phyloP scores from a whole-genome alignment of 805 yeast species.

The Candida ipomoeae region DNA sequence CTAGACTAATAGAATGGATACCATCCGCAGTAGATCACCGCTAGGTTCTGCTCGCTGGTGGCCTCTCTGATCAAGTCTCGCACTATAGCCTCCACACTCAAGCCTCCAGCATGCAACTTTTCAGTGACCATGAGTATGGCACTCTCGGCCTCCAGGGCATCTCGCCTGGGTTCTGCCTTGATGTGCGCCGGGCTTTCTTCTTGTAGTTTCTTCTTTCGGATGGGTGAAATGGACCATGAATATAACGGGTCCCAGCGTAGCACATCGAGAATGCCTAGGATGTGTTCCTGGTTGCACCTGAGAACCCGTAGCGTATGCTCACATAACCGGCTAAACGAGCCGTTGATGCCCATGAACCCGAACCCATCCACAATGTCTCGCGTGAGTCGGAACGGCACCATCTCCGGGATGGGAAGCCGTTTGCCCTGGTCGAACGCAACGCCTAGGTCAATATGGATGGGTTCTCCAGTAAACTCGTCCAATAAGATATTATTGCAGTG shows the following conservation, averaged over 20 bases:
- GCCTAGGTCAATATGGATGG: slow-evolving; percentile 93
- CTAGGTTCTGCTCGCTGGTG: slow-evolving; percentile 58
- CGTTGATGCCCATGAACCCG: slow-evolving; percentile 82
- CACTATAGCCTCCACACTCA: slow-evolving; percentile 81
- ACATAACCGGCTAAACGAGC: slow-evolving; percentile 68
- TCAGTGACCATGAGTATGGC: slow-evolving; percentile 71
- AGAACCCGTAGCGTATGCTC: slow-evolving; percentile 70
- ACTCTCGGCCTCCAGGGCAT: slow-evolving; percentile 69
- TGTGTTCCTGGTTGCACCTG: slow-evolving; percentile 60
- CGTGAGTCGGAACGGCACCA: slow-evolving; percentile 89
- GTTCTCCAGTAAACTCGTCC: slow-evolving; percentile 83
- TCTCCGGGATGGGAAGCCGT: slow-evolving; percentile 79
- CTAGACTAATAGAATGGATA: slow-evolving; percentile 56
- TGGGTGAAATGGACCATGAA: slow-evolving; percentile 84
- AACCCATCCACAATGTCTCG: slow-evolving; percentile 89
- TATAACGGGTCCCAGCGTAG: slow-evolving; percentile 89
- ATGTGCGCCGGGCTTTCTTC: slow-evolving; percentile 25
- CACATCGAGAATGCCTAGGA: slow-evolving; percentile 79
- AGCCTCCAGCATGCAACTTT: slow-evolving; percentile 60
- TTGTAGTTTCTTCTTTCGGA: slow-evolving; percentile 54
- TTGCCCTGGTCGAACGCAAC: slow-evolving; percentile 95
- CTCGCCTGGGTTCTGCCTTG: slow-evolving; percentile 26
- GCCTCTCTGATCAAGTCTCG: slow-evolving; percentile 80
- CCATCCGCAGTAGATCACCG: slow-evolving; percentile 82
- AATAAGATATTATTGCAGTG: slow-evolving; percentile 86